A percentile compares a stretch with the other conserved stretches of the same genome.
Evolutionary conservation across 768 basidiomycete genomes (phyloP).

Genomic region (Lentinula guzmanii): DNA sequence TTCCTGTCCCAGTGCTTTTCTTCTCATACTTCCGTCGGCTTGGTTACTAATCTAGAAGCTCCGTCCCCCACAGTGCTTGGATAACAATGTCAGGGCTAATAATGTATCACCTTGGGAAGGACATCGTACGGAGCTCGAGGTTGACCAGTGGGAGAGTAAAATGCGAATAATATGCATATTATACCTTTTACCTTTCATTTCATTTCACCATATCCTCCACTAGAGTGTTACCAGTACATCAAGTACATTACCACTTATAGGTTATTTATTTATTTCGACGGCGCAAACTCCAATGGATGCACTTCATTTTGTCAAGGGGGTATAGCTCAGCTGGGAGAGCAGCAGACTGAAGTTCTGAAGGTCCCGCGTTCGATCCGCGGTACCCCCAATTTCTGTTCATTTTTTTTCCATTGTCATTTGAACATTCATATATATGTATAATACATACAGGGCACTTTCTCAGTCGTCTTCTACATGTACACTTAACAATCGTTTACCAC

Average conservation of each 20-base stretch:
- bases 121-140: background rate
- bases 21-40: background rate
- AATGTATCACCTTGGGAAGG: slow-evolving; percentile 3
- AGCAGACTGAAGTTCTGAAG: background rate
- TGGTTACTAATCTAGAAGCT: slow-evolving; percentile 1
- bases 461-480: too few relatives aligned
- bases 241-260: background rate
- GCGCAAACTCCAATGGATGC: too few relatives aligned
- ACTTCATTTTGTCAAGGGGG: background rate
- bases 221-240: too few relatives aligned
- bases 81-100: background rate
- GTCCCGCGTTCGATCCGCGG: background rate
- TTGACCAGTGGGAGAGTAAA: background rate
- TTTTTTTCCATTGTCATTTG: too few relatives aligned
- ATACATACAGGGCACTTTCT: too few relatives aligned
- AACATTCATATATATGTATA: too few relatives aligned
- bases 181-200: background rate
- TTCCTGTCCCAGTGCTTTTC: background rate
- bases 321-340: background rate
- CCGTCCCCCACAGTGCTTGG: background rate
- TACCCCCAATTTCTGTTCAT: background rate
- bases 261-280: background rate
- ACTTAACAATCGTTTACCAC: slow-evolving; percentile 37
- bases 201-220: background rate
- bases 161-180: background rate